These are phyloP conservation scores for Colletotrichum tofieldiae DNA, from an alignment of 2,329 filamentous ascomycete species.

Conservation along the genomic window DNA sequence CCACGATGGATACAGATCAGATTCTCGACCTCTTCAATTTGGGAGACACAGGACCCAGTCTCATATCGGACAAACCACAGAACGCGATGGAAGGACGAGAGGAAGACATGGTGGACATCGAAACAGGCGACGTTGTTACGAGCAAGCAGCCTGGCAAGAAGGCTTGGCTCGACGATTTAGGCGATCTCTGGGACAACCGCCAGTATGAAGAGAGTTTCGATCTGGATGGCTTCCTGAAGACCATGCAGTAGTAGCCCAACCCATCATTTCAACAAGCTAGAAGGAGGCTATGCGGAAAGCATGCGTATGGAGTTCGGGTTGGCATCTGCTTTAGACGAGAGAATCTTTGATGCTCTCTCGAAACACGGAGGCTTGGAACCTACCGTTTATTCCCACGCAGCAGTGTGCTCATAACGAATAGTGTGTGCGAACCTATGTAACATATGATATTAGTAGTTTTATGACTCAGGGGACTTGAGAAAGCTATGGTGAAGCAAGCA, in stretches of 20 bases:
- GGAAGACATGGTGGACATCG: slow-evolving; percentile 93
- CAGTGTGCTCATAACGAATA: slow-evolving; percentile 37
- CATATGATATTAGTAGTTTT: slow-evolving; percentile 27
- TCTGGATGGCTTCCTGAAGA: slow-evolving; percentile 94
- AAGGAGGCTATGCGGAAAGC: slow-evolving; percentile 1
- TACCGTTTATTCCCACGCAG: slow-evolving; percentile 9
- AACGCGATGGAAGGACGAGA: slow-evolving; percentile 75
- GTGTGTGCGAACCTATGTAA: slow-evolving; percentile 37
- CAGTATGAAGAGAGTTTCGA: slow-evolving; percentile 99
- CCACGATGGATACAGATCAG: slow-evolving; percentile 98
- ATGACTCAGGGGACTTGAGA: not conserved
- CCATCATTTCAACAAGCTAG: slow-evolving; percentile 2
- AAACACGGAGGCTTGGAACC: slow-evolving; percentile 13
- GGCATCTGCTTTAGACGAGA: slow-evolving; percentile 37
- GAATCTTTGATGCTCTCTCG: slow-evolving; percentile 26
- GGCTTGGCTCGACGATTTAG: slow-evolving; percentile 93
- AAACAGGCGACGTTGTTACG: slow-evolving; percentile 87
- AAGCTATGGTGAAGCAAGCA: not conserved
- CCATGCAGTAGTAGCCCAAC: slow-evolving; percentile 75
- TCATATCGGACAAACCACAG: slow-evolving; percentile 74
- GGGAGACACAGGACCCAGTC: slow-evolving; percentile 80
- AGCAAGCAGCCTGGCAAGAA: slow-evolving; percentile 94
- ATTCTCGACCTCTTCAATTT: slow-evolving; percentile 97
- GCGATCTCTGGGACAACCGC: slow-evolving; percentile 96
- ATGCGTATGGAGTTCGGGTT: slow-evolving; percentile 40